Percentiles rank a stretch among this genome's conserved stretches.
Evolutionary conservation across 805 yeast species (phyloP).

Genomic region (Candida nemodendra): DNA sequence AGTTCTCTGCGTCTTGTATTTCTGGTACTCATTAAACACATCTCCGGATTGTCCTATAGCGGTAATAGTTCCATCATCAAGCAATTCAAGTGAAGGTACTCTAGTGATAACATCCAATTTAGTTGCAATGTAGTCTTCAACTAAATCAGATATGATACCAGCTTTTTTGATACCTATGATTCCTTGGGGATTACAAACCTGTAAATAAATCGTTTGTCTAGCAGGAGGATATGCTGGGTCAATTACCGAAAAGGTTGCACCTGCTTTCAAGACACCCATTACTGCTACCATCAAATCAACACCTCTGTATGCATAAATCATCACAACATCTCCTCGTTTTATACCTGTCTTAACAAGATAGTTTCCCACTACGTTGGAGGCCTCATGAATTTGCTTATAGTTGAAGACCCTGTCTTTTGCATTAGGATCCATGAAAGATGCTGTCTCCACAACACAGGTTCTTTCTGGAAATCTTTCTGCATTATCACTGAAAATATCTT

Average conservation of each 20-base stretch:
- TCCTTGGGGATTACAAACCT: conserved; percentile 92
- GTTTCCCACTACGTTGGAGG: conserved; percentile 92
- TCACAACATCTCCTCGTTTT: conserved; percentile 88
- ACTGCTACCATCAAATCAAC: conserved; percentile 96
- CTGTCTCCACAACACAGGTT: conserved; percentile 90
- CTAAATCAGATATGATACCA: conserved; percentile 74
- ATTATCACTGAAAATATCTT: conserved; percentile 88
- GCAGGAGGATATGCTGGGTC: conserved; percentile 99
- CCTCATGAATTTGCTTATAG: conserved; percentile 85
- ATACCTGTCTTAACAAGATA: conserved; percentile 80
- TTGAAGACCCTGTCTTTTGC: conserved; percentile 69
- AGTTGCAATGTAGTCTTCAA: conserved; percentile 69
- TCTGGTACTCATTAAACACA: conserved; percentile 43
- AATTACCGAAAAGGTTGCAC: conserved; percentile 97
- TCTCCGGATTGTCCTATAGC: conserved; percentile 52
- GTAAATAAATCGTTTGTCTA: conserved; percentile 87
- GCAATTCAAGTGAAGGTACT: conserved; percentile 74
- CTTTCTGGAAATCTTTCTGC: conserved; percentile 84
- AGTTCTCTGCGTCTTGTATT: conserved; percentile 56
- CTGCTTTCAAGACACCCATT: conserved; percentile 97
- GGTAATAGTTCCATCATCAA: conserved; percentile 66
- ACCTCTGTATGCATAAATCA: conserved; percentile 97
- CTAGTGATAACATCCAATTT: conserved; percentile 72
- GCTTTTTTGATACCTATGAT: conserved; percentile 89
- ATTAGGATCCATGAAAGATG: conserved; percentile 55